Percentiles rank a stretch among this genome's conserved stretches.
Evolutionary conservation across 371 early-diverging fungal genomes (phyloP).

Genomic region (Astathelohania contejeani): DNA sequence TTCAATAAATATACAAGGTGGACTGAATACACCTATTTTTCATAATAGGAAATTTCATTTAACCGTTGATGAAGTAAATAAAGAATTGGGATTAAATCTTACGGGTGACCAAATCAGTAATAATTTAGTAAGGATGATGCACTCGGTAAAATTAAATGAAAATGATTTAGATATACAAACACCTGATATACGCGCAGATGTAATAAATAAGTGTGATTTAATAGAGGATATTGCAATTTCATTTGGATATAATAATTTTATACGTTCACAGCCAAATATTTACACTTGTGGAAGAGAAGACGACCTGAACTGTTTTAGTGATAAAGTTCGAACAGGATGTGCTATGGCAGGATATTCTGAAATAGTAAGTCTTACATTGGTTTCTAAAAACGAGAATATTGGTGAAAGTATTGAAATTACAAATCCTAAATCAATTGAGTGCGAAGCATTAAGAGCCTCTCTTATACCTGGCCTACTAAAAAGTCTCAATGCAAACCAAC

Average conservation of each 20-base stretch:
- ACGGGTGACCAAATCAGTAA: conserved; percentile 6
- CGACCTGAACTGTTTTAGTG: conserved; percentile 77
- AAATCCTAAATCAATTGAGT: conserved; percentile 87
- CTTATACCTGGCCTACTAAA: conserved; percentile 86
- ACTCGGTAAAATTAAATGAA: conserved; percentile 37
- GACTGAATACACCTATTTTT: conserved; percentile 58
- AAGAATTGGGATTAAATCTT: conserved; percentile 32
- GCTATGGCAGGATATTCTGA: conserved; percentile 85
- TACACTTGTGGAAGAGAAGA: conserved; percentile 71
- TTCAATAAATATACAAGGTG: conserved; percentile 60
- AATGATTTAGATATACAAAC: neutral
- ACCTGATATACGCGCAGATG: conserved; percentile 78
- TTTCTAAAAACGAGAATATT: conserved; percentile 51
- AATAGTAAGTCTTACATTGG: conserved; percentile 74
- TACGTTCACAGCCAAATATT: conserved; percentile 60
- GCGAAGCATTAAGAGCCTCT: conserved; percentile 72
- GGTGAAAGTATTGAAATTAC: conserved; percentile 48
- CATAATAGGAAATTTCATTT: conserved; percentile 63
- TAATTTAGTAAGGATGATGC: conserved; percentile 48
- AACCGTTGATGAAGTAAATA: conserved; percentile 58
- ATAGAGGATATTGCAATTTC: conserved; percentile 97
- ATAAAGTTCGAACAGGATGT: conserved; percentile 68
- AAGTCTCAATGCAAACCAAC: conserved; percentile 74
- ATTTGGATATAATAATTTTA: conserved; percentile 89
- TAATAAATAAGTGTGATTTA: conserved; percentile 87